These are phyloP conservation scores for Tetragonia tetragonoides DNA, from an alignment of 148 eudicot species.

Conservation along the genomic window DNA sequence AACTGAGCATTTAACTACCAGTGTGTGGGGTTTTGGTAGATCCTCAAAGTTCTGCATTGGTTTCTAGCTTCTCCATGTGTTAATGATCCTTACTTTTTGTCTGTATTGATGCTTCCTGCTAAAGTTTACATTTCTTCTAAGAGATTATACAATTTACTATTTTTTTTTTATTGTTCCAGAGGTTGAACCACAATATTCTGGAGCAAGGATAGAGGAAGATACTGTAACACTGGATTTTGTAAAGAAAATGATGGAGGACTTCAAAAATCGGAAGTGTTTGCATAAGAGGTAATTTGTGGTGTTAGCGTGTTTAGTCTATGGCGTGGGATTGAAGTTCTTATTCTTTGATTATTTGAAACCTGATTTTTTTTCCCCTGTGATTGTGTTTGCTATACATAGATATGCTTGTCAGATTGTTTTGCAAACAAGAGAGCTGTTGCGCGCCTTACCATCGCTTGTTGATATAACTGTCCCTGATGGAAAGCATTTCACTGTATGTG, in stretches of 20 bases:
- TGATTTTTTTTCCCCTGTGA: constrained; percentile 9
- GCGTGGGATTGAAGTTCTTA: not conserved
- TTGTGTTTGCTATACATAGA: constrained; percentile 37
- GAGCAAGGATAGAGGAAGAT: constrained; percentile 95
- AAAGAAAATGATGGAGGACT: constrained; percentile 92
- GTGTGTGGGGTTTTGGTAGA: too few relatives aligned
- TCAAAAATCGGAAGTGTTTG: constrained; percentile 76
- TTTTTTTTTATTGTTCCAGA: constrained; percentile 42
- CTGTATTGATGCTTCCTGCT: not conserved
- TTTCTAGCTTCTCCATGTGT: not conserved
- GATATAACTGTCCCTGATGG: constrained; percentile 82
- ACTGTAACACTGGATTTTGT: constrained; percentile 81
- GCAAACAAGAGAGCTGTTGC: constrained; percentile 81
- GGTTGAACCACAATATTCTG: constrained; percentile 94
- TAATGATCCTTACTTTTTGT: not conserved
- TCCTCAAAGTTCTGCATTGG: not conserved
- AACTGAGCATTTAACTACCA: not conserved
- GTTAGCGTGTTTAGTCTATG: not conserved
- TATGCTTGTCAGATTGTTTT: constrained; percentile 96
- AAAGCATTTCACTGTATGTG: constrained; percentile 90
- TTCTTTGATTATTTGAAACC: constrained; percentile 9
- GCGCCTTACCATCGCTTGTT: constrained; percentile 89
- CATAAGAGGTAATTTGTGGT: constrained; percentile 66
- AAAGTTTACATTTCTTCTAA: constrained; percentile 9
- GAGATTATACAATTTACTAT: not conserved